A percentile compares a stretch with the other conserved stretches of the same genome.
Conservation (phyloP, 352 stramenopile genomes). For the Globisporangium irregulare region DNA sequence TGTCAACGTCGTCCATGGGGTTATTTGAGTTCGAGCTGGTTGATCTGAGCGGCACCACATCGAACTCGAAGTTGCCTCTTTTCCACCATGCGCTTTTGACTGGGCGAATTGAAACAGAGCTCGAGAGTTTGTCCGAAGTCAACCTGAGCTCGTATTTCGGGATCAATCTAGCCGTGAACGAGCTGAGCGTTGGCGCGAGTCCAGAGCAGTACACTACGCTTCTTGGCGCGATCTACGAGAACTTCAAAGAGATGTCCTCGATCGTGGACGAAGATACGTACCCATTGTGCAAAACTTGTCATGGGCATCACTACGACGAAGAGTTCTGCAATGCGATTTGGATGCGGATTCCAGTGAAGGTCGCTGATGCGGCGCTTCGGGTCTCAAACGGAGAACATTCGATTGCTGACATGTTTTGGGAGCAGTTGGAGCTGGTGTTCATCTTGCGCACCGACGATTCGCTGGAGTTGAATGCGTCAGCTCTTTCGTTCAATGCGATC, state of each 20-base stretch:
- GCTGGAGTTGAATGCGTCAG: constrained; percentile 59
- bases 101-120: constrained; percentile 69
- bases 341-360: constrained; percentile 73
- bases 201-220: constrained; percentile 69
- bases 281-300: constrained; percentile 55
- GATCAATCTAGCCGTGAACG: constrained; percentile 70
- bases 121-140: constrained; percentile 63
- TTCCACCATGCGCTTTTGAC: constrained; percentile 83
- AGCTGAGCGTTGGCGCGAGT: constrained; percentile 64
- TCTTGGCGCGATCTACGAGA: constrained; percentile 84
- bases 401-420: constrained; percentile 73
- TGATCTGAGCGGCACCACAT: constrained; percentile 70
- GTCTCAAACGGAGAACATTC: constrained; percentile 55
- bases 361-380: constrained; percentile 72
- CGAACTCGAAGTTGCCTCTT: constrained; percentile 47
- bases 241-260: constrained; percentile 78
- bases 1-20: constrained; percentile 53
- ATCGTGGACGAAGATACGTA: constrained; percentile 82
- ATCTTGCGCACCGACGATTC: constrained; percentile 81
- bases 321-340: constrained; percentile 74
- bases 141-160: constrained; percentile 61
- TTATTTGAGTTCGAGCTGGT: constrained; percentile 86
- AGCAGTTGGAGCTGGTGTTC: constrained; percentile 80
- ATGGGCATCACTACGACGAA: constrained; percentile 61
- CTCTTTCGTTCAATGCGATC: constrained; percentile 54